Base-by-base conservation (phyloP, 768 basidiomycete genomes). In the Pisolithus sp. region DNA sequence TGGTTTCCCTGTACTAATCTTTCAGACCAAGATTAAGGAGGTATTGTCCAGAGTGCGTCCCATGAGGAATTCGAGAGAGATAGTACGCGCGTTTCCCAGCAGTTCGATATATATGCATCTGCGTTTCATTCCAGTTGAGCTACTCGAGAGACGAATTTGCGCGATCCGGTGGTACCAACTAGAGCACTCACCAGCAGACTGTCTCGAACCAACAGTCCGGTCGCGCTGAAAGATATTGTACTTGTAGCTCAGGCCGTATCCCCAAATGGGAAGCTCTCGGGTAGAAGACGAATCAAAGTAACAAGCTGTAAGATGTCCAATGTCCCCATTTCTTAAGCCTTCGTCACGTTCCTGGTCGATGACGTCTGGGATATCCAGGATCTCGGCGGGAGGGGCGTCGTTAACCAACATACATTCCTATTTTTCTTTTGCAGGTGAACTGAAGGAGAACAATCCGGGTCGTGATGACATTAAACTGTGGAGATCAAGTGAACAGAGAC, bases 381-480 rank as follows among this genome's bases (percentile, higher is more conserved):
- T 31, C 10, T 31, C 10, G 9, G 30, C 12, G 8, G 30, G 8
- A 31, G n/a, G 1, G 15, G 23, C 0, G n/a, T 17, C 50, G 13
- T 4, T 30, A 40, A 40, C 49, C 44, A 8, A 6, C 26, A 46
- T 26, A 48, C 17, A n/a, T 39, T 20, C 17, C 26, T 20, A 37
- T 26, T 13, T 37, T 41, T 13, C 48, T 23, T 34, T 50, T 34
- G 1, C 54, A 95, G 93, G 94, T 67, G 69, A 74, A 1, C 70
- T 94, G 43, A 80, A 77, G 53, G 47, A 78, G 5, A 78, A 92
- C 1, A 71, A 96, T 61, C 85, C 93, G 7, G 77, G 76, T 17
- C 71, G 85, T 36, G 94, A 97, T 62, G 96, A 99, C 70, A 98
- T 98, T 64, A 94, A 98, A 65, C 71, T 96, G 2, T 98, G 95